Base-by-base conservation (phyloP, 495 filamentous ascomycete genomes). In the Xylaria venustula region DNA sequence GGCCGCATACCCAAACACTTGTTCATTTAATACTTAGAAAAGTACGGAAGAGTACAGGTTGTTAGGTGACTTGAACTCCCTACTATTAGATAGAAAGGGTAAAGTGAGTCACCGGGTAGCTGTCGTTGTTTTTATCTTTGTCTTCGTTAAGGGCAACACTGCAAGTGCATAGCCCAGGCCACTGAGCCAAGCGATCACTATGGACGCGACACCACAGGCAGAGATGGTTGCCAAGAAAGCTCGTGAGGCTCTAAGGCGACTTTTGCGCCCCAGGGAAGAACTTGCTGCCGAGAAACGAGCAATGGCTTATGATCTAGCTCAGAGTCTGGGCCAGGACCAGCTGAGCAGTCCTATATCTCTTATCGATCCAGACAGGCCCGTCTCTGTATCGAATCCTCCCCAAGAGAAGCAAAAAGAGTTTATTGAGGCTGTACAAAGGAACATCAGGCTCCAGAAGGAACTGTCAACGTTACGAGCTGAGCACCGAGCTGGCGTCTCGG, bases 401-500 rank as follows among this genome's bases (percentile, higher is more conserved):
- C 67, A 67, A 1, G 76, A 73, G n/a, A 70, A 68, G 1, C 75
- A 77, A 22, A 68, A 70, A 58, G 76, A 84, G 58, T 89, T 87
- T 54, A 67, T 88, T 44, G 73, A 85, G 41, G 85, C 85, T 3
- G 68, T 87, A n/a, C 75, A 76, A 56, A 83, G 79, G 40, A 87
- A 87, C 62, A 69, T 85, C 36, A 75, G 77, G 41, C 83, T 85
- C 14, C 75, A 77, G 37, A 75, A 77, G 15, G 80, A 82, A 40
- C 79, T 82, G 49, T 64, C 74, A 7, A 66, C 60, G 19, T 64
- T 76, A 7, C 73, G 71, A 28, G 60, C 54, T 15, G 69, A 71
- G 37, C 70, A 69, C 62, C 55, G 68, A 23, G 53, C 45, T 9
- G 64, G 67, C 36, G 42, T 9, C 40, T 47, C 59, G 34, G 54